A percentile compares a stretch with the other conserved stretches of the same genome.
Evolutionary conservation across 2,329 filamentous ascomycete genomes (phyloP).

Genomic region (Colletotrichum chrysophilum): DNA sequence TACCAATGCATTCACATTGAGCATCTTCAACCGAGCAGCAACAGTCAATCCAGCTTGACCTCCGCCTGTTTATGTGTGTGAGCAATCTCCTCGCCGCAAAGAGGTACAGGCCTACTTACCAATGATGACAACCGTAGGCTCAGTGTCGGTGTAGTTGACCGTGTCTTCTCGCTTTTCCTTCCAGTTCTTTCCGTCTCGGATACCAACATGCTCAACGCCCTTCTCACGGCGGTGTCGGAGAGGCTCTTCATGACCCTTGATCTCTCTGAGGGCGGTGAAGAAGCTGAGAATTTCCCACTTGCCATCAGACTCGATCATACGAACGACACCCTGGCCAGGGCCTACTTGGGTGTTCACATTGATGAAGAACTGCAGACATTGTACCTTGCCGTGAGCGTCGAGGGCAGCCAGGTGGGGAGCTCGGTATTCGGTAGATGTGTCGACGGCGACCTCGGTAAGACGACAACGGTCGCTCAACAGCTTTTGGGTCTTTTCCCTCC

Average conservation of each 20-base stretch:
- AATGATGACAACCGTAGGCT: constrained; percentile 24
- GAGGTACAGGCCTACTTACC: constrained; percentile 3
- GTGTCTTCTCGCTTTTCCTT: constrained; percentile 20
- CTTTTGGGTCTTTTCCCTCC: constrained; percentile 39
- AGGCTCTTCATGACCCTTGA: constrained; percentile 54
- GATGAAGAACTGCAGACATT: constrained; percentile 63
- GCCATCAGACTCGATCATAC: constrained; percentile 44
- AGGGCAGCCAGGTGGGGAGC: constrained; percentile 50
- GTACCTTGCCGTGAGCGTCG: constrained; percentile 52
- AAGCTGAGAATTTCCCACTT: constrained; percentile 63
- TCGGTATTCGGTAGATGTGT: constrained; percentile 47
- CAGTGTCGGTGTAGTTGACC: constrained; percentile 13
- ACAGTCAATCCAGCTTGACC: constrained; percentile 60
- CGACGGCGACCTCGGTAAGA: constrained; percentile 49
- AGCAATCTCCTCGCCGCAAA: background rate
- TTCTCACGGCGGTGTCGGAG: constrained; percentile 46
- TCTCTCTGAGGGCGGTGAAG: constrained; percentile 55
- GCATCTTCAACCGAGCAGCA: constrained; percentile 60
- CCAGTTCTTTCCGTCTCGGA: constrained; percentile 30
- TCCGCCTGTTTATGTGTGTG: constrained; percentile 21
- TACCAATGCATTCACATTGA: constrained; percentile 54
- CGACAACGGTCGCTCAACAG: constrained; percentile 40
- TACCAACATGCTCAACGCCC: constrained; percentile 57
- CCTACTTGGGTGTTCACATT: constrained; percentile 59
- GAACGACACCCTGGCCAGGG: constrained; percentile 58